These are phyloP conservation scores for Trichoderma aggressivum DNA, from an alignment of 2,329 filamentous ascomycete species.

Conservation along the genomic window DNA sequence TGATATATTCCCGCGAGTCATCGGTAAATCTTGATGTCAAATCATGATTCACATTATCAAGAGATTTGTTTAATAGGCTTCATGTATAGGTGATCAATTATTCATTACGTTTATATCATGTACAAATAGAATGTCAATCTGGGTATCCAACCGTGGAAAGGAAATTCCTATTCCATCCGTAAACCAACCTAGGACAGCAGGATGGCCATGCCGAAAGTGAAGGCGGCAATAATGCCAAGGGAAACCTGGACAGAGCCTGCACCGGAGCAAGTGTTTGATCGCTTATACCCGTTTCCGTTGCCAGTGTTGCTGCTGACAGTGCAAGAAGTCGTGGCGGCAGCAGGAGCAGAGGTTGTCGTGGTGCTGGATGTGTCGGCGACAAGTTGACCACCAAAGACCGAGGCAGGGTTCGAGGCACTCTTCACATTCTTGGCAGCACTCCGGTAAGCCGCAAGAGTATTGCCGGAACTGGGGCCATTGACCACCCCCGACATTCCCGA, in stretches of 20 bases:
- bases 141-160: not conserved
- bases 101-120: not conserved
- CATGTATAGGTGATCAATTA: not conserved
- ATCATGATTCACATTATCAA: not conserved
- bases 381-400: not conserved
- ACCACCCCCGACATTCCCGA: slow-evolving; percentile 26
- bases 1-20: not conserved
- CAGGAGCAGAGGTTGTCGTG: not conserved
- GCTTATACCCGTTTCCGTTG: not conserved
- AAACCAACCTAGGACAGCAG: not conserved
- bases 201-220: slow-evolving; percentile 15
- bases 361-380: not conserved
- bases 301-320: not conserved
- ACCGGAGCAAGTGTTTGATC: slow-evolving; percentile 2
- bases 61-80: not conserved
- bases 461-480: slow-evolving; percentile 13
- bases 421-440: not conserved
- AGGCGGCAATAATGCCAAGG: not conserved
- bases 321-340: not conserved
- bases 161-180: not conserved
- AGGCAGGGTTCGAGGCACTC: not conserved
- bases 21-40: not conserved
- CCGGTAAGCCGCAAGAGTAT: slow-evolving; percentile 20
- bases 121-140: not conserved
- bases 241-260: slow-evolving; percentile 9